Evolutionary conservation across 306 rosid species (phyloP), one percentile per base, ranked within the genome.

Genomic region (Vigna radiata): DNA sequence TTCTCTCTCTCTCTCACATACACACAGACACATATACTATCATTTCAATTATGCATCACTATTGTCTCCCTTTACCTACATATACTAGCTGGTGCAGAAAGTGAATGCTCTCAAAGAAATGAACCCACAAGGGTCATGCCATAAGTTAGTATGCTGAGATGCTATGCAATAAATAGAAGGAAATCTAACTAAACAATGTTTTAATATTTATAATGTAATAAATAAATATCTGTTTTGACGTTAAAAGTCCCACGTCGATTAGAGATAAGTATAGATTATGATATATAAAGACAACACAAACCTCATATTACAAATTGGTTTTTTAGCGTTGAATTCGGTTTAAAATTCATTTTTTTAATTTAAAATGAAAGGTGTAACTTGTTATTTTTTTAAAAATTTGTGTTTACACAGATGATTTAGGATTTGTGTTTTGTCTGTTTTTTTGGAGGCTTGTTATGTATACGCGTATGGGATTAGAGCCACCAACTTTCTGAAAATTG

Each of bases 91-190:
- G 41, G 60, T 72, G 58, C 67, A 80, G 73, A 36, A 61, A 69
- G 55, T 63, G 39, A 43, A 44, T 19, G 9, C 78, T 50, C 18
- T 55, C 71, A 43, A 66, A 17, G 39, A 41, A 66, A 50, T 69
- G 73, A 68, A 73, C 62, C 88, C 84, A 80, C 89, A 86, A 81
- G 88, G 74, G 53, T 77, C 93, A 86, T 88, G 96, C 89, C 93
- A 77, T 79, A 62, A 56, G 83, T 49, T 73, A 70, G 78, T 64
- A 62, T 37, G 23, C 41, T 87, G 46, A 72, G 75, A 27, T 63
- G 72, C 70, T 79, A 76, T 43, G 59, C 52, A 72, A 64, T 85
- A 90, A 77, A 86, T 91, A 85, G 87, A 77, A 66, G 75, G 69
- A 88, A 68, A 88, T 87, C 86, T 68, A 68, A 29, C 5, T 29